phyloP scores from a whole-genome alignment of 2,329 filamentous ascomycete species.

The Myotisia sp. region DNA sequence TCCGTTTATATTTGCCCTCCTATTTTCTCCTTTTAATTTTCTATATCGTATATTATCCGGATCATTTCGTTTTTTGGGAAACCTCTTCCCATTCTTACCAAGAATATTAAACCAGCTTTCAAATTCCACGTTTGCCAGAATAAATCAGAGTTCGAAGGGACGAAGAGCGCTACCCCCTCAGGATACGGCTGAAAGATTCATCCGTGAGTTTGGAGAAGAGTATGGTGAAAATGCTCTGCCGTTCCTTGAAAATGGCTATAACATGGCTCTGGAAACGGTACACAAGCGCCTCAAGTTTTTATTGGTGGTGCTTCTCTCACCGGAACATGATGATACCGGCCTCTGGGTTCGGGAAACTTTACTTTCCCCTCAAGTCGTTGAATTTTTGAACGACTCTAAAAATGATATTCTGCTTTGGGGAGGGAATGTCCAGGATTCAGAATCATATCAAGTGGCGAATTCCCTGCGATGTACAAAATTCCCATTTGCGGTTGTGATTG shows the following conservation, averaged over 20 bases:
- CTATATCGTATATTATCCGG: conserved; percentile 57
- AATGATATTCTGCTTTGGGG: conserved; percentile 85
- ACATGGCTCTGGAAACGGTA: conserved; percentile 75
- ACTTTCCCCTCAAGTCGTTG: conserved; percentile 56
- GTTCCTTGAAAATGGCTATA: conserved; percentile 79
- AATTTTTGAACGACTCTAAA: conserved; percentile 57
- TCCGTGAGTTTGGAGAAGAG: conserved; percentile 87
- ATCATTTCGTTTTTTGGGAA: conserved; percentile 57
- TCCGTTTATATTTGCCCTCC: conserved; percentile 59
- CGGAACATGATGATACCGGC: conserved; percentile 85
- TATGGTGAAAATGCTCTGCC: conserved; percentile 55
- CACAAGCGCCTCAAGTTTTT: conserved; percentile 87
- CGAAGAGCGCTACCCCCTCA: conserved; percentile 66
- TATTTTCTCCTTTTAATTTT: conserved; percentile 69
- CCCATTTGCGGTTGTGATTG: conserved; percentile 74
- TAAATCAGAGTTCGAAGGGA: conserved; percentile 46
- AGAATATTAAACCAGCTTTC: conserved; percentile 36
- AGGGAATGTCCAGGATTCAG: conserved; percentile 80
- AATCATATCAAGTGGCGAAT: conserved; percentile 83
- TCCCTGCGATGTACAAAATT: conserved; percentile 85
- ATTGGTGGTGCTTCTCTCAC: conserved; percentile 73
- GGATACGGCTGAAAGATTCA: conserved; percentile 78
- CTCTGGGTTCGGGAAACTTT: conserved; percentile 72
- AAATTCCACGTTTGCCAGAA: conserved; percentile 37
- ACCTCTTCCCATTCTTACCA: conserved; percentile 68